Conservation (phyloP, 2,329 filamentous ascomycete genomes). For the Diplodia scrobiculata region DNA sequence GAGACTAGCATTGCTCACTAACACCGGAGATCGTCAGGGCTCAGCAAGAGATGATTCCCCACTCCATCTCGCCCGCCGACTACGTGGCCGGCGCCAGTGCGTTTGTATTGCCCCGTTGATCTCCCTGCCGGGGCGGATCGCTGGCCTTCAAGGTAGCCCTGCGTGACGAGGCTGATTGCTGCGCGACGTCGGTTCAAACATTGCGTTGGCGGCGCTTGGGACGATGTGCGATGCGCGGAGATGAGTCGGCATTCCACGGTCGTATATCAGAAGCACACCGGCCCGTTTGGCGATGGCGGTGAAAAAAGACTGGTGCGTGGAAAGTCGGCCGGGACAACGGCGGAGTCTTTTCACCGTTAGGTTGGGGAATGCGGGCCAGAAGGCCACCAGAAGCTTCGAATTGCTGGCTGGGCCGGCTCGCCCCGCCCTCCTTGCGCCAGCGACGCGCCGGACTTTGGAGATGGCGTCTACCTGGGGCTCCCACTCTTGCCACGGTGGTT, state of each 20-base stretch:
- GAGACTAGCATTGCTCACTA: conserved; percentile 19
- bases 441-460: background rate
- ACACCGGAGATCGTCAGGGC: conserved; percentile 21
- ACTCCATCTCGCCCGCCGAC: background rate
- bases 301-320: background rate
- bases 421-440: background rate
- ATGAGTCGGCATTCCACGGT: background rate
- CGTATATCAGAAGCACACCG: conserved; percentile 11
- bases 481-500: background rate
- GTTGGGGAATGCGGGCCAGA: background rate
- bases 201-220: too few relatives aligned
- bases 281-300: background rate
- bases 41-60: background rate
- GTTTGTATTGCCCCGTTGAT: background rate
- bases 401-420: background rate
- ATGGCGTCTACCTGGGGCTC: background rate
- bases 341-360: background rate
- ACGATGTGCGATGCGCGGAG: background rate
- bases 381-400: background rate
- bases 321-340: background rate
- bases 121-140: background rate
- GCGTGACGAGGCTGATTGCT: too few relatives aligned
- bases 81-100: conserved; percentile 2
- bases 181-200: background rate
- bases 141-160: background rate